Evolutionary conservation across 805 yeast species (phyloP), one percentile per base, ranked within the genome.

Genomic region (Wickerhamia fluorescens): DNA sequence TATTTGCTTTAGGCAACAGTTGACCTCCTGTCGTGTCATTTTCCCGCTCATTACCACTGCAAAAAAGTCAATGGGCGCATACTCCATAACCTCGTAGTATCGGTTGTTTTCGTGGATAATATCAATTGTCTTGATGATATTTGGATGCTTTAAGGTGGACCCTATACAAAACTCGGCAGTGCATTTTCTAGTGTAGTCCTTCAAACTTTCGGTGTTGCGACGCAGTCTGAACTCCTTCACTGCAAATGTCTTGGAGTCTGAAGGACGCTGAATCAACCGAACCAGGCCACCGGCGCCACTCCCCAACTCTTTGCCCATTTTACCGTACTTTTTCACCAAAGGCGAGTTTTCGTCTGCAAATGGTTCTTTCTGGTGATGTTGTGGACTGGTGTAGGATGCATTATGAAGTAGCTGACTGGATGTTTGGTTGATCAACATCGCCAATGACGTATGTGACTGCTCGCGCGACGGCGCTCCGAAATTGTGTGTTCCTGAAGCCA

Each of bases 31-130:
- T 45, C 92, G 67, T 5, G 82, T 67, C 88, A 83, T 80, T 44
- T 75, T 70, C 14, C 87, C 88, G 4, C 86, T 77, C 94, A 83
- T 83, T 10, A 83, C 94, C 24, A 83, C 86, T 0, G 87, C 86
- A 49, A 83, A 83, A 53, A 83, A 81, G 58, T 83, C 94, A 23
- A 75, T 70, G 6, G 94, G 85, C 44, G 95, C 84, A 53, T 78
- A 89, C 58, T 92, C 98, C 96, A 92, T 87, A 30, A 92, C 86
- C 55, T 89, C 95, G 30, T 60, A 78, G 78, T 39, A 81, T 68
- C 82, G 77, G 41, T 72, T 75, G 44, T 53, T 86, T 73, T 46
- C 80, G 38, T 73, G 74, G 30, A 84, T 76, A 61, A 58, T 84
- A 56, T 83, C 94, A 42, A 82, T 61, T 3, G 92, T 82, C 47